Conservation (phyloP, 495 filamentous ascomycete genomes). For the Trichoderma reesei region DNA sequence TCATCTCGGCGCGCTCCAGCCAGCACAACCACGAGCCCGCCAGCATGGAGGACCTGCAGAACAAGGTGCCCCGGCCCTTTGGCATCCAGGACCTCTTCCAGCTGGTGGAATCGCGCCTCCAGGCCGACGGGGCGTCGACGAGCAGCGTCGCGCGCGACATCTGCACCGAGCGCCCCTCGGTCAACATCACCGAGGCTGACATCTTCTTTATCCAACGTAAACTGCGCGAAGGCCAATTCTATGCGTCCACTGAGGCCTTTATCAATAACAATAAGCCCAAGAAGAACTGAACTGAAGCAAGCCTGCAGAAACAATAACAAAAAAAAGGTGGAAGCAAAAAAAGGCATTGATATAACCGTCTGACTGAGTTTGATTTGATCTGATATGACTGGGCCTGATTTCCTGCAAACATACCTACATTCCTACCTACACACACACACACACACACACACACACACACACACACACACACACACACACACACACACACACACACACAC, state of each 20-base stretch:
- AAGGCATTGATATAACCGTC: background rate
- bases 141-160: background rate
- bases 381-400: too few relatives aligned
- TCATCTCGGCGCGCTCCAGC: slow-evolving; percentile 1
- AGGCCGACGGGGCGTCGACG: background rate
- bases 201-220: slow-evolving; percentile 9
- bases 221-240: slow-evolving; percentile 8
- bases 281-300: background rate
- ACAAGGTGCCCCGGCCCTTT: slow-evolving; percentile 3
- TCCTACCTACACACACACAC: too few relatives aligned
- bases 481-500: too few relatives aligned
- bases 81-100: slow-evolving; percentile 4
- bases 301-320: background rate
- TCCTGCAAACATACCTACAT: too few relatives aligned
- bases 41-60: slow-evolving; percentile 2
- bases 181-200: slow-evolving; percentile 4
- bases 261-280: slow-evolving; percentile 4
- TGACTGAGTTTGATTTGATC: background rate
- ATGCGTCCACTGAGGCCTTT: background rate
- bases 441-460: too few relatives aligned
- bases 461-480: too few relatives aligned
- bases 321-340: background rate
- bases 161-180: background rate
- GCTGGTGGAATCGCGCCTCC: background rate
- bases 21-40: slow-evolving; percentile 6